Evolutionary conservation across 768 basidiomycete genomes (phyloP), one percentile per base, ranked within the genome.

Genomic region (Collybia sp.): DNA sequence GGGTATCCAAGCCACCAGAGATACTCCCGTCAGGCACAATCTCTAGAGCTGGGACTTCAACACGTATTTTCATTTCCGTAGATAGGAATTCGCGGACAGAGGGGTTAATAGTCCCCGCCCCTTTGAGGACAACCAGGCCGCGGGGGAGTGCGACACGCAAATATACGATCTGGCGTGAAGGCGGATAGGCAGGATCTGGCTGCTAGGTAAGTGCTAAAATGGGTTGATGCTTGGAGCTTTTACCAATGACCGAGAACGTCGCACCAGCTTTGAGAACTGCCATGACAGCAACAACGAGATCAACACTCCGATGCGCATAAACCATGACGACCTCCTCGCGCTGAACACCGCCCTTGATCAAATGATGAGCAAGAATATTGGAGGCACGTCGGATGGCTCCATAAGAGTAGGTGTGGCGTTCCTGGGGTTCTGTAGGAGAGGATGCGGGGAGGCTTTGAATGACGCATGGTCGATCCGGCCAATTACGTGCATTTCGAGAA

Each of bases 261-360:
- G 90, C 95, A 19, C 96, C 96, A 2, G 88, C 91, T 67, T 97
- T 97, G 51, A 98, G 75, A 31, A 94, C 83, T 17, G 91, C 96
- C 86, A 99, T 90, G 6, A 98, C 93, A 5, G 95, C 94, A 2
- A 98, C 88, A 2, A 96, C 90, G 43, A 99, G 83, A 63, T 99
- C 95, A 40, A 97, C 93, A 54, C 90, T 92, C 30, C 96, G 81
- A 58, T 96, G 85, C 2, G 95, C 95, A 59, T 98, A 99, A 15
- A 99, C 87, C 85, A 95, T 97, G 44, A 98, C 93, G 15, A 98
- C 93, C 52, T 99, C 96, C 58, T 94, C 95, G 30, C 91, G 74
- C 63, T 93, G 76, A 3, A 99, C 69, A 5, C 96, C 96, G 12
- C 80, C 81, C 53, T 83, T 80, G 34, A 97, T 69, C 49, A 99